Evolutionary conservation across 371 early-diverging fungal species (phyloP).

Genomic region (Syncephalastrum racemosum): DNA sequence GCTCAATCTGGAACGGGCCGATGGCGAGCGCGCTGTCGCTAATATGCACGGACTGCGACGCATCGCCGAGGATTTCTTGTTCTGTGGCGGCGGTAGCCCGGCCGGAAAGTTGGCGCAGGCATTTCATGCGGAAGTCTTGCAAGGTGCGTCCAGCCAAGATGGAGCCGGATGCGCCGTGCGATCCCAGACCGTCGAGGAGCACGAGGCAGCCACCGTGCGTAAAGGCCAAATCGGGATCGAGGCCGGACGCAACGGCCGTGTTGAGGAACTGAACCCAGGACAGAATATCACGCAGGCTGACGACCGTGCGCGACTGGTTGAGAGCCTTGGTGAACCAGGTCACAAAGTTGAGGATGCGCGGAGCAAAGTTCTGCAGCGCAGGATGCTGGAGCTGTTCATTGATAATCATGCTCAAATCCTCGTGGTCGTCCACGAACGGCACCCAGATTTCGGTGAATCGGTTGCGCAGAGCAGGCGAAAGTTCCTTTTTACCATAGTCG

Average conservation of each 20-base stretch:
- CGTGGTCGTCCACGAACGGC: slow-evolving; percentile 76
- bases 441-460: slow-evolving; percentile 99
- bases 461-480: slow-evolving; percentile 99
- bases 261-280: slow-evolving; percentile 91
- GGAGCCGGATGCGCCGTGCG: slow-evolving; percentile 82
- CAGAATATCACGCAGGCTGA: slow-evolving; percentile 89
- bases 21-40: slow-evolving; percentile 60
- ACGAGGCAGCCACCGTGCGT: slow-evolving; percentile 93
- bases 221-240: slow-evolving; percentile 56
- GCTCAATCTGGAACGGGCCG: slow-evolving; percentile 75
- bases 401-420: slow-evolving; percentile 82
- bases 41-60: slow-evolving; percentile 39
- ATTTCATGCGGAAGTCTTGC: slow-evolving; percentile 53
- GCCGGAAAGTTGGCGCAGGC: slow-evolving; percentile 49
- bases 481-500: slow-evolving; percentile 99
- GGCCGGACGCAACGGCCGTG: slow-evolving; percentile 36
- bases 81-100: slow-evolving; percentile 30
- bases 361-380: slow-evolving; percentile 43
- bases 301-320: slow-evolving; percentile 49
- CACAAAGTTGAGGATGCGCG: slow-evolving; percentile 53
- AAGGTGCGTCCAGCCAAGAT: slow-evolving; percentile 49
- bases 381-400: slow-evolving; percentile 52
- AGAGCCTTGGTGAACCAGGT: slow-evolving; percentile 57
- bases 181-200: slow-evolving; percentile 91
- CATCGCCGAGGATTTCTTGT: slow-evolving; percentile 45